Conservation (phyloP, 345 rosid genomes). For the Linum trigynum region DNA sequence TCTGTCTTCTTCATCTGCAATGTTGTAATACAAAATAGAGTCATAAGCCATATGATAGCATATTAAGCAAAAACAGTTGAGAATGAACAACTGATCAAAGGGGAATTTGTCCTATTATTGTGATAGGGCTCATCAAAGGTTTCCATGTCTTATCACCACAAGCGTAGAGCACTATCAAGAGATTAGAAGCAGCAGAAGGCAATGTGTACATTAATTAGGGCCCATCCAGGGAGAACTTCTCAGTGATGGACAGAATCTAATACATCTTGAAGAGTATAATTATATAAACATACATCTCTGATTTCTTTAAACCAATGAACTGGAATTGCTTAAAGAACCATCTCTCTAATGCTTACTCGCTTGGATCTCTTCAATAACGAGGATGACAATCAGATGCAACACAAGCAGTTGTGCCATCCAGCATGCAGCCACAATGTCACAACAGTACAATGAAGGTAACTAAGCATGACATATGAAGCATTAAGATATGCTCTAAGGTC, state of each 20-base stretch:
- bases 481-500: background rate
- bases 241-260: background rate
- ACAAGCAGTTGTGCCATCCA: background rate
- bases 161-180: background rate
- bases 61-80: background rate
- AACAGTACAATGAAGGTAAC: background rate
- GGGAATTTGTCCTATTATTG: background rate
- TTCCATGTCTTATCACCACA: background rate
- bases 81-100: background rate
- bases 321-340: background rate
- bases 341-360: no score
- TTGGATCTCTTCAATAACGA: no score
- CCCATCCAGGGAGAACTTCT: no score
- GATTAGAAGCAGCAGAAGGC: background rate
- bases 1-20: conserved; percentile 40
- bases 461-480: background rate
- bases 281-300: no score
- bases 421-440: background rate
- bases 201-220: background rate
- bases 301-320: background rate
- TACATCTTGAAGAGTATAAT: no score
- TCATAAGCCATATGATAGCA: background rate
- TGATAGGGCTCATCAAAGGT: background rate
- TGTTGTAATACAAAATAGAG: conserved; percentile 7
- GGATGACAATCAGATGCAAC: background rate